Percentiles rank a stretch among this genome's conserved stretches.
phyloP scores from a whole-genome alignment of 2,329 filamentous ascomycete genomes.

The Stachybotrys echinatus region DNA sequence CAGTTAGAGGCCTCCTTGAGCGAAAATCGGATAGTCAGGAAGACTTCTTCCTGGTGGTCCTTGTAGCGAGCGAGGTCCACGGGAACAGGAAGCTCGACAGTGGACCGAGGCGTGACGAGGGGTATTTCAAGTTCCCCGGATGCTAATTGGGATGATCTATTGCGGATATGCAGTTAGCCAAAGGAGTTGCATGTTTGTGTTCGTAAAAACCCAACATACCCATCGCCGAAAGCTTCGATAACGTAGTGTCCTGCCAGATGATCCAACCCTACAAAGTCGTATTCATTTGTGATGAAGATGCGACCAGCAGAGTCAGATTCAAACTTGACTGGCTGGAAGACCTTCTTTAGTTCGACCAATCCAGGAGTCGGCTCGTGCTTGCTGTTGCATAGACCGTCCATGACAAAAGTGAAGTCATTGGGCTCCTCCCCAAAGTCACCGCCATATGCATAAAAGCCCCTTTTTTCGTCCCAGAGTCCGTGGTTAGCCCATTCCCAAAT shows the following conservation, averaged over 20 bases:
- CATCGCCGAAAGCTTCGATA: conserved; percentile 27
- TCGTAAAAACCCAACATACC: no score
- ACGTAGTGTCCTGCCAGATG: conserved; percentile 33
- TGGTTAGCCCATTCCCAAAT: conserved; percentile 63
- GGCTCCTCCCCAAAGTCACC: conserved; percentile 58
- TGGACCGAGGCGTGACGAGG: background rate
- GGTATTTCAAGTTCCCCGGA: background rate
- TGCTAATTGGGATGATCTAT: background rate
- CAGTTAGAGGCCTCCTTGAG: background rate
- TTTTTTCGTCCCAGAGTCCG: conserved; percentile 6
- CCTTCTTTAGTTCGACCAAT: conserved; percentile 47
- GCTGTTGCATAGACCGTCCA: conserved; percentile 45
- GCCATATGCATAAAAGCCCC: conserved; percentile 39
- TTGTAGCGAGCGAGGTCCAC: background rate
- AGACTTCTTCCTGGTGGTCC: background rate
- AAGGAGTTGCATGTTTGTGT: background rate
- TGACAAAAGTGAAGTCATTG: conserved; percentile 54
- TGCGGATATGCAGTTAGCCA: background rate
- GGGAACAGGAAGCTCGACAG: background rate
- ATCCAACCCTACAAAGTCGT: conserved; percentile 37
- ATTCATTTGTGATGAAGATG: conserved; percentile 38
- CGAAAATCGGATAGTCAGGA: background rate
- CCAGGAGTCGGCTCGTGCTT: conserved; percentile 48
- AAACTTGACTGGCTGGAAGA: conserved; percentile 10
- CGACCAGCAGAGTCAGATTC: conserved; percentile 1